Evolutionary conservation across 257 asterid species (phyloP), one percentile per base, ranked within the genome.

Genomic region (Nicotiana tomentosiformis): DNA sequence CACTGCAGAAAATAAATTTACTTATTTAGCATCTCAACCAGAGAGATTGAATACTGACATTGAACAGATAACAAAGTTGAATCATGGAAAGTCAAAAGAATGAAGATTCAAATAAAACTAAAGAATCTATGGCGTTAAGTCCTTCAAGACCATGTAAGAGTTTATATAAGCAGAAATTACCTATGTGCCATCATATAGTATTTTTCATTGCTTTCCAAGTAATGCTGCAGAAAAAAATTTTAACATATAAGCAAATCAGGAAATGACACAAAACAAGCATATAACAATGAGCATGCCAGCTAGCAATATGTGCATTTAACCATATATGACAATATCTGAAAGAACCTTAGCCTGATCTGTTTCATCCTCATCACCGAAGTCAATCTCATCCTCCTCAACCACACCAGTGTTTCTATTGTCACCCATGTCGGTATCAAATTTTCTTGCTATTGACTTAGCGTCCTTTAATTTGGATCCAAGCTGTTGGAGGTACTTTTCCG

Each of bases 161-260:
- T 61, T 60, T 53, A 49, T 37, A 74, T 39, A n/a, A 46, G 76
- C 66, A 82, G 78, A n/a, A 60, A 62, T 87, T 90, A 96, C 99
- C 99, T 93, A 86, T 96, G 99, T 76, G 99, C 99, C 98, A 96
- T 94, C 93, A 85, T 74, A 89, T 96, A 96, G 93, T 96, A 96
- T 87, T 96, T 96, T 87, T 96, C 99, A 86, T 96, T 96, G 96
- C 99, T 96, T 90, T 96, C 99, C 97, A 96, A 83, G 87, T 96
- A 96, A 84, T 96, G 98, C 99, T 96, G 97, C 89, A 91, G 74
- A 90, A 83, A 64, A 83, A 64, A 86, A 43, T 92, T 83, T 5
- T 51, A 17, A 84, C 57, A 77, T 79, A 79, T 23, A 64, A n/a
- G 49, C 26, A 29, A 72, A 69, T 51, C 80, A 84, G 20, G 35